These are phyloP conservation scores for Creolimax fragrantissima DNA, from an alignment of 78 protist species.

Conservation along the genomic window DNA sequence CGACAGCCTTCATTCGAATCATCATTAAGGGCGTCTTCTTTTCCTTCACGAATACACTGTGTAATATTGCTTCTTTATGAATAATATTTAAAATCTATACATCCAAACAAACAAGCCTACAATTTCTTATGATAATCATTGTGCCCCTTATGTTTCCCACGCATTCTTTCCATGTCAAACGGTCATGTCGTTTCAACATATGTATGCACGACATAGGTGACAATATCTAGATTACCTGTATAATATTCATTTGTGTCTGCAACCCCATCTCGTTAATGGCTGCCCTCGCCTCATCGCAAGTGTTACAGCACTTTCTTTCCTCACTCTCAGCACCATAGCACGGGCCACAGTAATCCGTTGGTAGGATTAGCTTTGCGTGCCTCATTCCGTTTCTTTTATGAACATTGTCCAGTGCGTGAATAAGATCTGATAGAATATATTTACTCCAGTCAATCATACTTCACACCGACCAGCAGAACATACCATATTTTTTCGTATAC, in stretches of 20 bases:
- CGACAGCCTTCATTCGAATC: constrained; percentile 70
- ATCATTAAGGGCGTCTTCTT: background rate
- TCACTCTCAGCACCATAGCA: constrained; percentile 79
- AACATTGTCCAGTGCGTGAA: too few species aligned
- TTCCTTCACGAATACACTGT: constrained; percentile 23
- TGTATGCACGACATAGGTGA: too few species aligned
- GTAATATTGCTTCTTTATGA: background rate
- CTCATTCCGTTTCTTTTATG: too few species aligned
- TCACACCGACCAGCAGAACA: too few species aligned
- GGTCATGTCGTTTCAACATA: too few species aligned
- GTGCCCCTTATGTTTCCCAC: too few species aligned
- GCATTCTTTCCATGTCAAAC: too few species aligned
- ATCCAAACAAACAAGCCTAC: background rate
- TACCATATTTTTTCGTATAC: too few species aligned
- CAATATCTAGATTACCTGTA: too few species aligned
- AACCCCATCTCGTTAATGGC: background rate
- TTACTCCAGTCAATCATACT: too few species aligned
- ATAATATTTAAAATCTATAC: background rate
- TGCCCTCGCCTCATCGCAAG: constrained; percentile 56
- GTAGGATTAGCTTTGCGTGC: background rate
- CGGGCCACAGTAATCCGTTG: constrained; percentile 56
- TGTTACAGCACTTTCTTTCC: constrained; percentile 68
- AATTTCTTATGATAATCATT: too few species aligned
- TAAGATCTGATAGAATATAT: too few species aligned
- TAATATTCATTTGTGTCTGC: background rate